A percentile compares a stretch with the other conserved stretches of the same genome.
These are phyloP conservation scores for Urtica urens DNA, from an alignment of 306 rosid species.

Conservation along the genomic window DNA sequence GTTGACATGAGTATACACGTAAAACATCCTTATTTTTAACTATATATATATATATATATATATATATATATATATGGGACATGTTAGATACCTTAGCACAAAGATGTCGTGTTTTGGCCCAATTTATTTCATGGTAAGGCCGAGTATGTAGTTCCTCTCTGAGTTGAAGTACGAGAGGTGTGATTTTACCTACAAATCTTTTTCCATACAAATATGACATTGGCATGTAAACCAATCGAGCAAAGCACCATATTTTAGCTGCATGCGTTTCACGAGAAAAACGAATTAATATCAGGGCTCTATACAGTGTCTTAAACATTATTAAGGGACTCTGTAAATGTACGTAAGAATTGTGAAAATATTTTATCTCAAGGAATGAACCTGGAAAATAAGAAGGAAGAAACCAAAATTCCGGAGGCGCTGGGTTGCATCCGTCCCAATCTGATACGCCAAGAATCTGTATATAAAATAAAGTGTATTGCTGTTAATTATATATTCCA, in stretches of 20 bases:
- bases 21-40: too few relatives aligned
- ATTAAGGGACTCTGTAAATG: too few relatives aligned
- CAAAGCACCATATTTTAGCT: constrained; percentile 25
- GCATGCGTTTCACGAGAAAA: neutral
- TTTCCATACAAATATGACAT: constrained; percentile 8
- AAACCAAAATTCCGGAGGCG: constrained; percentile 25
- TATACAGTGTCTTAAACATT: too few relatives aligned
- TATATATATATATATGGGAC: neutral
- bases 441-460: constrained; percentile 23
- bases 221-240: constrained; percentile 15
- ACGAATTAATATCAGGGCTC: neutral
- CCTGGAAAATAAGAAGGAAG: constrained; percentile 18
- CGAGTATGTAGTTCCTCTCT: constrained; percentile 17
- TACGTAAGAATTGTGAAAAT: too few relatives aligned
- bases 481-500: too few relatives aligned
- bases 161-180: neutral
- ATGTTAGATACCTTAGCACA: constrained; percentile 17
- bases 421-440: constrained; percentile 25
- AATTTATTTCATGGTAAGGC: constrained; percentile 9
- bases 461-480: too few relatives aligned
- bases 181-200: constrained; percentile 1
- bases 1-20: too few relatives aligned
- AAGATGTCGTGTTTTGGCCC: constrained; percentile 14
- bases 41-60: neutral
- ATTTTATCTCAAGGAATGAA: too few relatives aligned